Evolutionary conservation across 106 monocot species (phyloP).

Genomic region (Iris macrosiphon): DNA sequence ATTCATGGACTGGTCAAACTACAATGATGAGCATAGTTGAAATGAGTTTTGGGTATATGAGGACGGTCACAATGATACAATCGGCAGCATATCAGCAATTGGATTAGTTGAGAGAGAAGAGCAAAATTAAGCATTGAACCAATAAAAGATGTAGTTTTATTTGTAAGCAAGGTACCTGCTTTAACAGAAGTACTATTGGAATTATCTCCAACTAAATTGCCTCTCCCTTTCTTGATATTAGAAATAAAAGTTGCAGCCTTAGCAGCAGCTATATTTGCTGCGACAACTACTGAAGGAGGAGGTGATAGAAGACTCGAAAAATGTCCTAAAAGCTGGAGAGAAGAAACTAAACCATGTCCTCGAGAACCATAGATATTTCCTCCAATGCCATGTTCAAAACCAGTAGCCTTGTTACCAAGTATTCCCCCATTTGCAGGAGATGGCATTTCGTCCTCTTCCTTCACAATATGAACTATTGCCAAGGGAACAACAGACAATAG

Average conservation of each 20-base stretch:
- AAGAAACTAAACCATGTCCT: slow-evolving; percentile 61
- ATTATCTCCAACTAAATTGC: slow-evolving; percentile 15
- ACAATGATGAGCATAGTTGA: no score
- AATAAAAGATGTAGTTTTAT: no score
- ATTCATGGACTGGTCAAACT: no score
- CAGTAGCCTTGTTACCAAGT: no score
- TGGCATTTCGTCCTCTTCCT: slow-evolving; percentile 16
- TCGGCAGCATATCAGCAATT: no score
- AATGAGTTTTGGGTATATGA: no score
- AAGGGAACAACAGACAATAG: slow-evolving; percentile 71
- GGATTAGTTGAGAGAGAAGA: no score
- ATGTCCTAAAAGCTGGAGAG: slow-evolving; percentile 61
- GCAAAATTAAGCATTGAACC: no score
- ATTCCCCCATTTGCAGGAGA: no score
- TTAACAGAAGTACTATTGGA: slow-evolving; percentile 32
- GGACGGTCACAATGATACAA: no score
- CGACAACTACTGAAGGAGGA: slow-evolving; percentile 50
- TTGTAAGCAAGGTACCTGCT: slow-evolving; percentile 38
- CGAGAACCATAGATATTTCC: slow-evolving; percentile 32
- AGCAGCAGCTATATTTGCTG: slow-evolving; percentile 72
- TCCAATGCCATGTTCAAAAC: slow-evolving; percentile 11
- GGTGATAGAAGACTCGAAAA: slow-evolving; percentile 61
- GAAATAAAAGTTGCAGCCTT: slow-evolving; percentile 67
- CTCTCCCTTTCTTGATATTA: slow-evolving; percentile 39
- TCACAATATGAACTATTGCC: slow-evolving; percentile 46